These are phyloP conservation scores for Chenopodium quinoa DNA, from an alignment of 148 eudicot genomes.

Conservation along the genomic window DNA sequence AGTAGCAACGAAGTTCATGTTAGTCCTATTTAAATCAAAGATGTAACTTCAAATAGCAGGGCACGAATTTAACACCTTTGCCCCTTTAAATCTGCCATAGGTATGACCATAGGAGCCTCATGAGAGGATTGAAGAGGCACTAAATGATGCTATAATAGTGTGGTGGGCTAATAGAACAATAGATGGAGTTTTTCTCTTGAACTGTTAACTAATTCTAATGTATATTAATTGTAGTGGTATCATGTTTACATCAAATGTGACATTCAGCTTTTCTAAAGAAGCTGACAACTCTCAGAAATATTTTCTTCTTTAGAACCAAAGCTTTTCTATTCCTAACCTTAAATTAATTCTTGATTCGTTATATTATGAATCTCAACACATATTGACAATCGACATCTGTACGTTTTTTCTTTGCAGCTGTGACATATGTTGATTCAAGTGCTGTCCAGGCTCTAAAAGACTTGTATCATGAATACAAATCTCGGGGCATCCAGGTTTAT, in stretches of 20 bases:
- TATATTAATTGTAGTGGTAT: too few relatives aligned
- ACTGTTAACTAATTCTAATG: too few relatives aligned
- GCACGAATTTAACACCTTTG: neutral
- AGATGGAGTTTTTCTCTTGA: neutral
- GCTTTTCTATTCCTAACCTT: neutral
- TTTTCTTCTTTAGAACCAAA: neutral
- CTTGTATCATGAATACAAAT: conserved; percentile 78
- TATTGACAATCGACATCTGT: neutral
- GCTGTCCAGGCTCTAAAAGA: conserved; percentile 86
- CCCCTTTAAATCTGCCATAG: neutral
- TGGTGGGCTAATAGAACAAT: neutral
- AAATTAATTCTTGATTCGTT: too few relatives aligned
- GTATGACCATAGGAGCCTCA: neutral
- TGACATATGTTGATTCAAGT: conserved; percentile 85
- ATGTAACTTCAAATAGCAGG: neutral
- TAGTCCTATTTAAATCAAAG: neutral
- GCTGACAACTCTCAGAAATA: neutral
- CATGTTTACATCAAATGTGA: neutral
- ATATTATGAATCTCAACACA: neutral
- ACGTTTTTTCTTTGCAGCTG: conserved; percentile 42
- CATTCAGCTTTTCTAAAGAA: neutral
- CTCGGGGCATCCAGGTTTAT: conserved; percentile 81
- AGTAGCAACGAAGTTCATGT: neutral
- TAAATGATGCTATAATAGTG: neutral
- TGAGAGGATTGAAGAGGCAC: too few relatives aligned